Conservation (phyloP, 495 filamentous ascomycete genomes). For the Neurospora sp. region DNA sequence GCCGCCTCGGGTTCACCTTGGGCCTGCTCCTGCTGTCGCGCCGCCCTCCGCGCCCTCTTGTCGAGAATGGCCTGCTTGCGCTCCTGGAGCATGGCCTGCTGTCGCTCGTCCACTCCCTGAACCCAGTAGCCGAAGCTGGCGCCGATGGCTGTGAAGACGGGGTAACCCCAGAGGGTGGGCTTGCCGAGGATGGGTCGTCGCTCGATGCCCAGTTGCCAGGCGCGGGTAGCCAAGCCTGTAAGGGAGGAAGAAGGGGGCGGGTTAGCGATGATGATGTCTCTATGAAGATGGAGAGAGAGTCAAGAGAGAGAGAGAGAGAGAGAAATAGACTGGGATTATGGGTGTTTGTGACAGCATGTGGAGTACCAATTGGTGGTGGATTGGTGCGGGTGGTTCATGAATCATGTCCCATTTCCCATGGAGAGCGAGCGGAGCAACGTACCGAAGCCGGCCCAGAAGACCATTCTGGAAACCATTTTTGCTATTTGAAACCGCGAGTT, state of each 20-base stretch:
- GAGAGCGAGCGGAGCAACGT: slow-evolving; percentile 25
- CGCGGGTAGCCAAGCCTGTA: slow-evolving; percentile 74
- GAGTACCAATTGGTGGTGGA: not conserved
- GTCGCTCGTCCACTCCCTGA: slow-evolving; percentile 70
- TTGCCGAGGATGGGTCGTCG: slow-evolving; percentile 87
- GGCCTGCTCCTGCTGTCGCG: slow-evolving; percentile 36
- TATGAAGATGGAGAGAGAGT: not conserved
- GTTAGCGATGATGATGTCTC: not conserved
- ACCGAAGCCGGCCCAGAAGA: slow-evolving; percentile 99
- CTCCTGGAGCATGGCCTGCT: slow-evolving; percentile 63
- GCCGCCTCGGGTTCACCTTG: slow-evolving; percentile 15
- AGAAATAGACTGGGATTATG: not conserved
- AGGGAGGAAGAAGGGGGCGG: not conserved
- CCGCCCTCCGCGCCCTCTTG: slow-evolving; percentile 71
- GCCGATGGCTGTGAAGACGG: slow-evolving; percentile 73
- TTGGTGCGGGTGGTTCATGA: not conserved
- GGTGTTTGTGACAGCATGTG: not conserved
- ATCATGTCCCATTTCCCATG: slow-evolving; percentile 3
- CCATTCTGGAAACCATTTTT: slow-evolving; percentile 58
- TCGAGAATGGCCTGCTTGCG: slow-evolving; percentile 71
- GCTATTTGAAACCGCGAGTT: not conserved
- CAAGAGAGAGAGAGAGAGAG: not conserved
- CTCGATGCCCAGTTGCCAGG: slow-evolving; percentile 96
- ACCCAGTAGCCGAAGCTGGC: slow-evolving; percentile 96
- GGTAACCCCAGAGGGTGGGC: slow-evolving; percentile 79